phyloP scores from a whole-genome alignment of 2,329 filamentous ascomycete genomes.

The Pseudogymnoascus sp. region DNA sequence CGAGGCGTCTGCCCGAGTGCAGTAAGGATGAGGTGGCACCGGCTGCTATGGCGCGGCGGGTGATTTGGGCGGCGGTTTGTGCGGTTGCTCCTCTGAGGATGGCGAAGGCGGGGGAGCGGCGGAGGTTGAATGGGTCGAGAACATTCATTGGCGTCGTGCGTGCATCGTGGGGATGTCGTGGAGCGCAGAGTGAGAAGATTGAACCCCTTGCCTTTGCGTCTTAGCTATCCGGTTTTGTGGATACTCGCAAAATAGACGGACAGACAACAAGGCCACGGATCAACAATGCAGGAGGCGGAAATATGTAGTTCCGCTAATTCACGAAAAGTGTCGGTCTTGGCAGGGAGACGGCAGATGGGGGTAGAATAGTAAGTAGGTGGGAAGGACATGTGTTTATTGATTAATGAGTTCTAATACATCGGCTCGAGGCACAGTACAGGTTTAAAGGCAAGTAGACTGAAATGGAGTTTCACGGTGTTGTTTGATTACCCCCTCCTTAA shows the following conservation, averaged over 20 bases:
- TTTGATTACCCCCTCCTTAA: neutral
- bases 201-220: neutral
- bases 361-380: neutral
- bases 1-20: constrained; percentile 33
- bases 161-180: neutral
- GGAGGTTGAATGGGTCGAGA: constrained; percentile 30
- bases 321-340: neutral
- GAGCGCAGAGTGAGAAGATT: neutral
- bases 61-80: constrained; percentile 36
- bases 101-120: constrained; percentile 39
- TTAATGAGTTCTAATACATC: neutral
- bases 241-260: neutral
- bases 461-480: neutral
- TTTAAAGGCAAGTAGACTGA: neutral
- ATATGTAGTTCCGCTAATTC: neutral
- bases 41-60: constrained; percentile 41
- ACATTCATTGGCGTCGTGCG: constrained; percentile 25
- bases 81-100: constrained; percentile 42
- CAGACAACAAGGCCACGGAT: neutral
- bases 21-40: constrained; percentile 36
- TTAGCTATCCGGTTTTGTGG: constrained; percentile 9
- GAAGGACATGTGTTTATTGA: neutral
- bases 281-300: neutral
- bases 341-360: neutral
- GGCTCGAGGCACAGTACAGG: neutral